Conservation (phyloP, 2,329 filamentous ascomycete species). For the Arthroderma sp. region DNA sequence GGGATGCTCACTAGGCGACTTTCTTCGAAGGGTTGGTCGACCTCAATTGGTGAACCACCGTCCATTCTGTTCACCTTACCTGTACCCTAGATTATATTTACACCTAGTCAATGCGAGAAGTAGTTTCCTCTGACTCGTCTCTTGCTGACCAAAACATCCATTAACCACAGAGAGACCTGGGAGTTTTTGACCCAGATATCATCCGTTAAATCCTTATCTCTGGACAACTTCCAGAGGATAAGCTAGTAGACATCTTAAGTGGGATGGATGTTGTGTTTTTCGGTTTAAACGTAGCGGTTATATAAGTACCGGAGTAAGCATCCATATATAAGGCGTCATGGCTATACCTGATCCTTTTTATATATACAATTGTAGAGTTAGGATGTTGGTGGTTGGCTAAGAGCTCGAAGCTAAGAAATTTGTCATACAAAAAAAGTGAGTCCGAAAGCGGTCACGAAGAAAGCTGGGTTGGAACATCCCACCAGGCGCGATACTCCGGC, state of each 20-base stretch:
- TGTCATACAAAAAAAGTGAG: background rate
- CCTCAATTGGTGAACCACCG: background rate
- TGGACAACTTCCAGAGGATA: too few relatives aligned
- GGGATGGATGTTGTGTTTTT: too few relatives aligned
- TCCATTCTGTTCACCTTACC: background rate
- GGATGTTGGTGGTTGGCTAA: background rate
- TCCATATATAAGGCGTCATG: too few relatives aligned
- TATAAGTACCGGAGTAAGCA: too few relatives aligned
- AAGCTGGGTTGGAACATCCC: background rate
- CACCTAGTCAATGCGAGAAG: background rate
- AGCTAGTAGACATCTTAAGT: too few relatives aligned
- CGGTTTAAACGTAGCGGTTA: too few relatives aligned
- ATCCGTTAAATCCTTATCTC: too few relatives aligned
- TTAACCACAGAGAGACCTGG: too few relatives aligned
- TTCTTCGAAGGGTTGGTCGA: background rate
- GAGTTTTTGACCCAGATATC: too few relatives aligned
- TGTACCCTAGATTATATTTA: constrained; percentile 1
- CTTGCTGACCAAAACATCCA: too few relatives aligned
- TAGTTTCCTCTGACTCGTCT: background rate
- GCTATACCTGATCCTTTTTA: too few relatives aligned
- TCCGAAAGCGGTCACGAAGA: background rate
- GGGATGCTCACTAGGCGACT: background rate
- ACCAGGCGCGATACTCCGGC: background rate
- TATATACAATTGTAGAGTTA: too few relatives aligned
- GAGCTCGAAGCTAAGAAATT: background rate